phyloP scores from a whole-genome alignment of 371 early-diverging fungal species.

The Nematocida minor region DNA sequence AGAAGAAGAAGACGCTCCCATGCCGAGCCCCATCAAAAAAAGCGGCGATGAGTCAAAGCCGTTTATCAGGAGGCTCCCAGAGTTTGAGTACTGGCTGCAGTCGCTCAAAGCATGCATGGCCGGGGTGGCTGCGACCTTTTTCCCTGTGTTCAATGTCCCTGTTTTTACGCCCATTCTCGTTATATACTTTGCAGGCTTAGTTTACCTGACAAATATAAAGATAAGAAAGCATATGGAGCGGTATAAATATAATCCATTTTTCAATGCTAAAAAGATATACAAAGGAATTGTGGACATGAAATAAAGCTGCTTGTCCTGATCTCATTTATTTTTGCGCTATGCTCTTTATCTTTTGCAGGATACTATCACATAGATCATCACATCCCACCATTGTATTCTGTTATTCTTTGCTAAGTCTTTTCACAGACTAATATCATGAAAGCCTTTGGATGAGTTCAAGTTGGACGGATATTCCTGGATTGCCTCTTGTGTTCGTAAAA shows the following conservation, averaged over 20 bases:
- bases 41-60: constrained; percentile 83
- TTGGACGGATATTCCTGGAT: no score
- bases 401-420: no score
- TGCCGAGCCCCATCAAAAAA: constrained; percentile 65
- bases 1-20: constrained; percentile 52
- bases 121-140: constrained; percentile 56
- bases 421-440: no score
- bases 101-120: constrained; percentile 39
- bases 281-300: constrained; percentile 39
- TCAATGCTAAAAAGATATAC: constrained; percentile 79
- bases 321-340: no score
- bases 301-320: no score
- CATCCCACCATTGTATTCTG: no score
- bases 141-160: constrained; percentile 78
- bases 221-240: constrained; percentile 93
- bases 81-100: constrained; percentile 90
- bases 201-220: constrained; percentile 82
- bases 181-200: constrained; percentile 85
- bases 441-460: no score
- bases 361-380: no score
- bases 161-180: constrained; percentile 77
- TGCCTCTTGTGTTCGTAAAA: no score
- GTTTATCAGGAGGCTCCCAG: constrained; percentile 92
- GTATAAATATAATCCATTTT: constrained; percentile 90
- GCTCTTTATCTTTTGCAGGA: no score